Percentiles rank a stretch among this genome's conserved stretches.
Conservation (phyloP, 2,329 filamentous ascomycete species). For the Pseudogymnoascus sp. region DNA sequence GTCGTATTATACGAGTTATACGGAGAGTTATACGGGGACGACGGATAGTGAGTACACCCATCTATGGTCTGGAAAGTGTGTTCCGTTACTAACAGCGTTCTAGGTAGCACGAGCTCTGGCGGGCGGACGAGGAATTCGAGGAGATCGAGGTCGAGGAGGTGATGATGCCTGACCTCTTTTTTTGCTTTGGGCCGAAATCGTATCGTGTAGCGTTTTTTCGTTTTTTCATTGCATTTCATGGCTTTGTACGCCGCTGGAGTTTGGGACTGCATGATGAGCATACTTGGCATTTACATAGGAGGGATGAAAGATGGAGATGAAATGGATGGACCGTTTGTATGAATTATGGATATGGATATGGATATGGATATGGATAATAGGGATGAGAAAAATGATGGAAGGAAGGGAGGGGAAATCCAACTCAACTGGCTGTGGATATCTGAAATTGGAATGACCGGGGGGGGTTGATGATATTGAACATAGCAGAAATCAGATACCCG, state of each 20-base stretch:
- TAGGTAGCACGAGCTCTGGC: neutral
- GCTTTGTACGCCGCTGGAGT: neutral
- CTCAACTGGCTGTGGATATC: neutral
- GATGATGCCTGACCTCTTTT: neutral
- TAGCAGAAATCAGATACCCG: neutral
- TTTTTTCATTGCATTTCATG: neutral
- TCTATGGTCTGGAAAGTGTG: neutral
- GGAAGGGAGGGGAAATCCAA: neutral
- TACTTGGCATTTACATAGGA: neutral
- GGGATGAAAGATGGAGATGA: neutral
- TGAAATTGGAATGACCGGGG: neutral
- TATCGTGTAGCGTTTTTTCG: neutral
- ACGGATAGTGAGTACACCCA: neutral
- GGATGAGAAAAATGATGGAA: neutral
- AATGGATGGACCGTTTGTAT: neutral
- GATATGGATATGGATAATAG: neutral
- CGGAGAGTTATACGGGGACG: neutral
- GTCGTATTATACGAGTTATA: neutral
- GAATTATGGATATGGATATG: too few species aligned
- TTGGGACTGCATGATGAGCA: neutral
- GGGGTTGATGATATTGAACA: neutral
- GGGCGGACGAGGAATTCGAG: neutral
- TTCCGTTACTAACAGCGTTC: neutral
- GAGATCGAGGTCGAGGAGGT: neutral
- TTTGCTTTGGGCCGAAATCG: neutral